Conservation (phyloP, 768 basidiomycete species). For the Rhodotorula babjevae region DNA sequence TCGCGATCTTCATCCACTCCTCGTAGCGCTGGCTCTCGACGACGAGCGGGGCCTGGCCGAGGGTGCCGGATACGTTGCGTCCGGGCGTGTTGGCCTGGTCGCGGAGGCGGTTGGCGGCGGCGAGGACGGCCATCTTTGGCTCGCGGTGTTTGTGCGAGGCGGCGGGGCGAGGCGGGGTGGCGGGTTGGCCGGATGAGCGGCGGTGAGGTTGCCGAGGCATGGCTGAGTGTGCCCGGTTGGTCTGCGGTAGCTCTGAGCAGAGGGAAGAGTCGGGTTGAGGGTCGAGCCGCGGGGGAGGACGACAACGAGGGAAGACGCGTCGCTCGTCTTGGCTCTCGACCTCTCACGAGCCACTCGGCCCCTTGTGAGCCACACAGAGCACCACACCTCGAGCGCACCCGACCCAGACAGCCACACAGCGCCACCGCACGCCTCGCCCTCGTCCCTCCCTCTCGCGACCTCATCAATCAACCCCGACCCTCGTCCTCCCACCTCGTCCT, state of each 20-base stretch:
- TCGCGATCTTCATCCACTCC: constrained; percentile 99
- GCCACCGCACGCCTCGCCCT: no score
- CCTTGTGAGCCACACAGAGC: no score
- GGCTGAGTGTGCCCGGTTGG: no score
- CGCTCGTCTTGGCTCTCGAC: no score
- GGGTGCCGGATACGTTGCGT: background rate
- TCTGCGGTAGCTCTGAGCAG: background rate
- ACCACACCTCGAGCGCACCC: no score
- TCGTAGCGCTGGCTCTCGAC: constrained; percentile 52
- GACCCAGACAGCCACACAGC: no score
- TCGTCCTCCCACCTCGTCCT: no score
- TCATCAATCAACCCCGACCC: no score
- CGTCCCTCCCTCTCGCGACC: no score
- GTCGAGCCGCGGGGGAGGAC: no score
- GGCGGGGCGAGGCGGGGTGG: background rate
- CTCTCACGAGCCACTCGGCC: no score
- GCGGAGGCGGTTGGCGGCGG: constrained; percentile 15
- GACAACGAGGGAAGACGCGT: background rate
- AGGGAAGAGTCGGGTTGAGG: background rate
- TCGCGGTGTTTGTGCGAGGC: background rate
- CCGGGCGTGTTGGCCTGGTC: background rate
- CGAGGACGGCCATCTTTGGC: constrained; percentile 14
- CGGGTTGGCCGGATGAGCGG: background rate
- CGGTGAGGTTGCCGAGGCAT: background rate
- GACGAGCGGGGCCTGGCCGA: constrained; percentile 20